Percentiles rank a stretch among this genome's conserved stretches.
Evolutionary conservation across 306 rosid species (phyloP).

Genomic region (Corylus heterophylla): DNA sequence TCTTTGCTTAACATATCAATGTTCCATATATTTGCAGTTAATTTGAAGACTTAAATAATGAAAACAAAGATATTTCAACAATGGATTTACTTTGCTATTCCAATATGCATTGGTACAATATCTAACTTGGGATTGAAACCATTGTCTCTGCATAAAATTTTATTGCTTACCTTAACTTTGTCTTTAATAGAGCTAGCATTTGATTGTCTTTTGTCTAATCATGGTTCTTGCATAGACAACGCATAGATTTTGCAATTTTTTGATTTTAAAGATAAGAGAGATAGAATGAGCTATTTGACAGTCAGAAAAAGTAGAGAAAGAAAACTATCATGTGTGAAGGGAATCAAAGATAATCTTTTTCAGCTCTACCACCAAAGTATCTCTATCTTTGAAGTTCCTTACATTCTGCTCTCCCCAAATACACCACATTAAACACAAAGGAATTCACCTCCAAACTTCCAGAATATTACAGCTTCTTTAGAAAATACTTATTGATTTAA

Average conservation of each 20-base stretch:
- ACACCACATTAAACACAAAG: too few relatives aligned
- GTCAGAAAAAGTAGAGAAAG: too few relatives aligned
- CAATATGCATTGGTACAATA: neutral
- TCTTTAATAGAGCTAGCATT: neutral
- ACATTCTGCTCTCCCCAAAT: too few relatives aligned
- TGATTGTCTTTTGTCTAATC: neutral
- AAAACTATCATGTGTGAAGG: too few relatives aligned
- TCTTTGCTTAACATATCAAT: neutral
- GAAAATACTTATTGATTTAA: neutral
- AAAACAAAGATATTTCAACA: neutral
- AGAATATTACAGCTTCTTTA: neutral
- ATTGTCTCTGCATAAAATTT: neutral
- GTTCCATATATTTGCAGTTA: neutral
- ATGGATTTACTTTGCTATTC: neutral
- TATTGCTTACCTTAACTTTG: neutral
- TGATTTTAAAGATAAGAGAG: neutral
- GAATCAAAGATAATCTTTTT: too few relatives aligned
- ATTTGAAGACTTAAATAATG: neutral
- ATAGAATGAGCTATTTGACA: neutral
- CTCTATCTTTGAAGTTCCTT: too few relatives aligned
- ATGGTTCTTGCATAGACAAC: neutral
- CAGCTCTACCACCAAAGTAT: too few relatives aligned
- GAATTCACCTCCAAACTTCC: too few relatives aligned
- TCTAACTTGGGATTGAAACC: neutral
- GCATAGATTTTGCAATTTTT: neutral